Percentiles rank a stretch among this genome's conserved stretches.
Conservation (phyloP, 176 grass and related monocot species). For the Saccharum officinarum region DNA sequence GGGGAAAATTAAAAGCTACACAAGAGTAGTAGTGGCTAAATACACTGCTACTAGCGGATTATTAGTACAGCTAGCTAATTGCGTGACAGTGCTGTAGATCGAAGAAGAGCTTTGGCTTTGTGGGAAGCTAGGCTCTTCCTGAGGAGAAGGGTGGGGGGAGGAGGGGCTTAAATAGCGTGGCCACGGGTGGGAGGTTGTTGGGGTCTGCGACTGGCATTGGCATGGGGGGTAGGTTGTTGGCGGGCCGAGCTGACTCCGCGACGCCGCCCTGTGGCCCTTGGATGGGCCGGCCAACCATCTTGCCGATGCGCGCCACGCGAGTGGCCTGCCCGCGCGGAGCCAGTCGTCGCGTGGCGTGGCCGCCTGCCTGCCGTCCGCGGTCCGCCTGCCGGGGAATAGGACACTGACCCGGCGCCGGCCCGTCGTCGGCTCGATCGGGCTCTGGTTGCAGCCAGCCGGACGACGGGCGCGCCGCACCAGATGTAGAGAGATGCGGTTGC, state of each 20-base stretch:
- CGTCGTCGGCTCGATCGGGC: background rate
- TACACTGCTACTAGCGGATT: background rate
- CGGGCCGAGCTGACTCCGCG: background rate
- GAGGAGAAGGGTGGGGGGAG: constrained; percentile 19
- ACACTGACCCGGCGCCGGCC: constrained; percentile 3
- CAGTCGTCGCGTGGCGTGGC: constrained; percentile 23
- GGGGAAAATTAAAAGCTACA: background rate
- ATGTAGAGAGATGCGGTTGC: background rate
- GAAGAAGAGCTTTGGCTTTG: constrained; percentile 59
- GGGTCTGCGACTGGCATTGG: background rate
- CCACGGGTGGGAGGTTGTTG: constrained; percentile 36
- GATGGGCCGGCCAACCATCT: constrained; percentile 14
- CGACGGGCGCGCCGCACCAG: background rate
- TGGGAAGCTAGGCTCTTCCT: constrained; percentile 41
- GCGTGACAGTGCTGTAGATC: background rate
- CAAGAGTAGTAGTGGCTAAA: background rate
- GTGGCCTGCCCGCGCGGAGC: background rate
- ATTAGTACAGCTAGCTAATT: background rate
- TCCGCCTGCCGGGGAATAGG: background rate
- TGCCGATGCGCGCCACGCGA: constrained; percentile 16
- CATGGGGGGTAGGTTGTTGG: constrained; percentile 46
- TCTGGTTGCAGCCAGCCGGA: background rate
- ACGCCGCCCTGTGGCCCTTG: background rate
- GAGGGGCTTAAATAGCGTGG: constrained; percentile 60
- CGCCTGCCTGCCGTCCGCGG: constrained; percentile 12